phyloP scores from a whole-genome alignment of 1,284 basidiomycete genomes.

The Heterobasidion occidentale region DNA sequence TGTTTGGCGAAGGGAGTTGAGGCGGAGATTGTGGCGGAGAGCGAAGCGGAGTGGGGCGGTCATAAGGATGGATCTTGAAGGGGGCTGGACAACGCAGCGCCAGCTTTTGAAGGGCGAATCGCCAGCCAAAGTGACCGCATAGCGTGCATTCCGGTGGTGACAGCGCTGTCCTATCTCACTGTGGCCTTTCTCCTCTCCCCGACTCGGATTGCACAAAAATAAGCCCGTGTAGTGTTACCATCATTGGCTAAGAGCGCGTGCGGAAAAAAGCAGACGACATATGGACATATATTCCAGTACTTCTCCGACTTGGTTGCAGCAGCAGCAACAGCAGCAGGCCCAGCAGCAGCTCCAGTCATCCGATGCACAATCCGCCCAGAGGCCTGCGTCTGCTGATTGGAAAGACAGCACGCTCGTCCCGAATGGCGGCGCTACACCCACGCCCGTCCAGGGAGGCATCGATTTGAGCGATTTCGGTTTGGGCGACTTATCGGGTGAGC shows the following conservation, averaged over 20 bases:
- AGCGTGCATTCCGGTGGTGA: slow-evolving; percentile 2
- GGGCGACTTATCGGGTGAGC: slow-evolving; percentile 29
- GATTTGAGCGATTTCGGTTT: slow-evolving; percentile 35
- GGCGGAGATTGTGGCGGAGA: slow-evolving; percentile 8
- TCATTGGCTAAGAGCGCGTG: slow-evolving; percentile 34
- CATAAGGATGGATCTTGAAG: neutral
- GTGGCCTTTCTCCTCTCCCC: slow-evolving; percentile 21
- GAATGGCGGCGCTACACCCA: slow-evolving; percentile 17
- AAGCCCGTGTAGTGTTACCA: slow-evolving; percentile 45
- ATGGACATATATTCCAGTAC: slow-evolving; percentile 45
- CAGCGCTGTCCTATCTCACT: slow-evolving; percentile 4
- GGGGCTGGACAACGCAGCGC: slow-evolving; percentile 8
- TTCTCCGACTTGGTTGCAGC: slow-evolving; percentile 40
- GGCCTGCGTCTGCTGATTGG: slow-evolving; percentile 35
- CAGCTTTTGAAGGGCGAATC: slow-evolving; percentile 6
- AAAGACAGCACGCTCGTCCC: slow-evolving; percentile 30
- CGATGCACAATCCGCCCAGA: slow-evolving; percentile 20
- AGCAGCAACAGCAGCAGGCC: slow-evolving; percentile 30
- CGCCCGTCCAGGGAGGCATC: slow-evolving; percentile 23
- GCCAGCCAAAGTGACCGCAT: slow-evolving; percentile 5
- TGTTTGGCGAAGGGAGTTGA: neutral
- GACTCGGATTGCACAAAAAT: slow-evolving; percentile 37
- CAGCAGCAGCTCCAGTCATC: slow-evolving; percentile 12
- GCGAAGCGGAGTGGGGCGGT: slow-evolving; percentile 12
- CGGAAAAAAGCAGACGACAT: slow-evolving; percentile 35